Evolutionary conservation across 306 rosid species (phyloP).

Genomic region (Urtica urens): DNA sequence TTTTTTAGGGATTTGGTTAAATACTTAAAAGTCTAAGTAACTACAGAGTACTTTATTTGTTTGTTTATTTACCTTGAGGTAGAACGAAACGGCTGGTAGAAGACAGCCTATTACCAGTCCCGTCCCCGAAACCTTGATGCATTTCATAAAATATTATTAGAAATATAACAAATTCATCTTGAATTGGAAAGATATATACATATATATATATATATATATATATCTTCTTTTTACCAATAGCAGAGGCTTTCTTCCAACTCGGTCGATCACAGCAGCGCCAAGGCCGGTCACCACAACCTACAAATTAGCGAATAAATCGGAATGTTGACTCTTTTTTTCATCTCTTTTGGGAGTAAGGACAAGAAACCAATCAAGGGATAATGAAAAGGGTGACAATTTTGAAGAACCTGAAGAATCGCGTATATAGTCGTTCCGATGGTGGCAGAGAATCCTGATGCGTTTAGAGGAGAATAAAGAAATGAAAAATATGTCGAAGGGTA

Average conservation of each 20-base stretch:
- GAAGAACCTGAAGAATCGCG: slow-evolving; percentile 62
- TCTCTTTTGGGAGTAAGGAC: no score
- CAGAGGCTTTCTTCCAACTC: slow-evolving; percentile 76
- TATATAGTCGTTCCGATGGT: slow-evolving; percentile 43
- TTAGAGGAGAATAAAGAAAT: neutral
- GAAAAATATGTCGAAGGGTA: slow-evolving; percentile 9
- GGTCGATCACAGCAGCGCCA: slow-evolving; percentile 56
- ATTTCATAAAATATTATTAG: slow-evolving; percentile 7
- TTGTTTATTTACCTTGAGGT: slow-evolving; percentile 43
- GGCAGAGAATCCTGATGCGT: slow-evolving; percentile 53
- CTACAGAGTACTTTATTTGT: slow-evolving; percentile 4
- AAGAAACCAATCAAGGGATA: neutral
- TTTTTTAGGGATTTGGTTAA: neutral
- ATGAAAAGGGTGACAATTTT: slow-evolving; percentile 10
- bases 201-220: slow-evolving; percentile 5
- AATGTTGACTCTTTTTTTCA: slow-evolving; percentile 6
- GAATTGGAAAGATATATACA: slow-evolving; percentile 7
- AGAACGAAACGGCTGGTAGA: slow-evolving; percentile 58
- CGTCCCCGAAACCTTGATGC: slow-evolving; percentile 44
- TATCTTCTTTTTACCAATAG: slow-evolving; percentile 34
- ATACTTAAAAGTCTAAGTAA: neutral
- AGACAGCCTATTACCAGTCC: slow-evolving; percentile 60
- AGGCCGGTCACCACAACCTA: slow-evolving; percentile 57
- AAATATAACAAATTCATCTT: slow-evolving; percentile 1
- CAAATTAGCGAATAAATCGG: slow-evolving; percentile 6